These are phyloP conservation scores for Xylaria sp. DNA, from an alignment of 2,329 filamentous ascomycete genomes.

Conservation along the genomic window DNA sequence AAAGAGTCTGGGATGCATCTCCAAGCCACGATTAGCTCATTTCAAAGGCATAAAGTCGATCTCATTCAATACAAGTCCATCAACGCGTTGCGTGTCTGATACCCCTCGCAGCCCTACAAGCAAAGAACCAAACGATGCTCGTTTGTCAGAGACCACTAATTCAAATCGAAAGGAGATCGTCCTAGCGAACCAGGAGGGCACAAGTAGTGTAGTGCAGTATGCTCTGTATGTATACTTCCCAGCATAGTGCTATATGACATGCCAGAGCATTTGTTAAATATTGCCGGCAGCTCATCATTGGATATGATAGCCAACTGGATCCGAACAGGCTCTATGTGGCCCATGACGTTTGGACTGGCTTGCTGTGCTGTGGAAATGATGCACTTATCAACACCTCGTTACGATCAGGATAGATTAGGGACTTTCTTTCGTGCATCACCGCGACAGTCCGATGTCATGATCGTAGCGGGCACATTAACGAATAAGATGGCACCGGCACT, in stretches of 20 bases:
- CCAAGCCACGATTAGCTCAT: background rate
- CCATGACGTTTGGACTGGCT: conserved; percentile 86
- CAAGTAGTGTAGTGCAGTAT: background rate
- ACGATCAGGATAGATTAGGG: conserved; percentile 87
- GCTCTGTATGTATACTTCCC: background rate
- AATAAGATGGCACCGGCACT: conserved; percentile 97
- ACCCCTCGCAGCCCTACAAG: background rate
- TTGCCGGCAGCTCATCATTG: background rate
- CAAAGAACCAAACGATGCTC: background rate
- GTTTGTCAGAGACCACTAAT: background rate
- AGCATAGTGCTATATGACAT: background rate
- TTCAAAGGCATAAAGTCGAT: background rate
- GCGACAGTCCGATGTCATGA: conserved; percentile 91
- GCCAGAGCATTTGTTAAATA: background rate
- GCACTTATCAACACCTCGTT: conserved; percentile 88
- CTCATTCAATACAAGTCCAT: background rate
- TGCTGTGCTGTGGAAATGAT: conserved; percentile 95
- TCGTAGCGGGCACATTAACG: conserved; percentile 89
- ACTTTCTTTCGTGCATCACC: conserved; percentile 92
- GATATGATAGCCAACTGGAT: background rate
- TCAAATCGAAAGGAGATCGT: background rate
- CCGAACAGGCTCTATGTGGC: conserved; percentile 63
- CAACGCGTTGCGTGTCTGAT: background rate
- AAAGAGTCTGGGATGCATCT: background rate
- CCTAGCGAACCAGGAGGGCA: background rate